Conservation (phyloP, 352 stramenopile genomes). For the Pythium aquatile region DNA sequence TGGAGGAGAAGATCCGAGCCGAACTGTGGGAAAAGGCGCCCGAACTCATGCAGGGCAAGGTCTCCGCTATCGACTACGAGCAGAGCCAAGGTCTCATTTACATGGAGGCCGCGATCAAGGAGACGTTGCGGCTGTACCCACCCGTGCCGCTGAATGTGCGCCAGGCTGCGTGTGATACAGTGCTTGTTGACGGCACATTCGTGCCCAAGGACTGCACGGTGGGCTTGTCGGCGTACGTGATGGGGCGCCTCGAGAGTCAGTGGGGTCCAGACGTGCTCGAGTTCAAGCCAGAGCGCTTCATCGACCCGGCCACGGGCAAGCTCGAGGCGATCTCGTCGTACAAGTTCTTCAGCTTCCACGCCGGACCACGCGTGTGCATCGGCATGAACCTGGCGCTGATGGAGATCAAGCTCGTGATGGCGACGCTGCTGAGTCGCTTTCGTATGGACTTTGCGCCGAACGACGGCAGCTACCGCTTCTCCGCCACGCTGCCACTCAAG, state of each 20-base stretch:
- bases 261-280: slow-evolving; percentile 34
- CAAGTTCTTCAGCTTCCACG: slow-evolving; percentile 44
- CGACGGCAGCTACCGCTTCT: slow-evolving; percentile 17
- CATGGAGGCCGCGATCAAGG: slow-evolving; percentile 32
- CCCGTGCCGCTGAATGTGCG: slow-evolving; percentile 32
- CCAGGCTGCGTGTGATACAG: slow-evolving; percentile 25
- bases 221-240: slow-evolving; percentile 28
- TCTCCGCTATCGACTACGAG: slow-evolving; percentile 11
- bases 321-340: slow-evolving; percentile 30
- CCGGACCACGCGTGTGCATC: slow-evolving; percentile 38
- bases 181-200: slow-evolving; percentile 38
- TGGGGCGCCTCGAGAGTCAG: slow-evolving; percentile 27
- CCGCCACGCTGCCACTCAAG: slow-evolving; percentile 11
- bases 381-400: slow-evolving; percentile 46
- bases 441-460: slow-evolving; percentile 21
- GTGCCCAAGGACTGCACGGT: slow-evolving; percentile 28
- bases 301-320: slow-evolving; percentile 21
- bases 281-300: slow-evolving; percentile 38
- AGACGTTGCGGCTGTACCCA: slow-evolving; percentile 40
- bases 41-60: slow-evolving; percentile 15
- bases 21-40: slow-evolving; percentile 30
- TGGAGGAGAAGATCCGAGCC: slow-evolving; percentile 29
- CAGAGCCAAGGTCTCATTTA: slow-evolving; percentile 18
- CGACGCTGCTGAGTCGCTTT: slow-evolving; percentile 36
- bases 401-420: slow-evolving; percentile 41